A percentile compares a stretch with the other conserved stretches of the same genome.
phyloP scores from a whole-genome alignment of 805 yeast species.

The Saitoella complicata region DNA sequence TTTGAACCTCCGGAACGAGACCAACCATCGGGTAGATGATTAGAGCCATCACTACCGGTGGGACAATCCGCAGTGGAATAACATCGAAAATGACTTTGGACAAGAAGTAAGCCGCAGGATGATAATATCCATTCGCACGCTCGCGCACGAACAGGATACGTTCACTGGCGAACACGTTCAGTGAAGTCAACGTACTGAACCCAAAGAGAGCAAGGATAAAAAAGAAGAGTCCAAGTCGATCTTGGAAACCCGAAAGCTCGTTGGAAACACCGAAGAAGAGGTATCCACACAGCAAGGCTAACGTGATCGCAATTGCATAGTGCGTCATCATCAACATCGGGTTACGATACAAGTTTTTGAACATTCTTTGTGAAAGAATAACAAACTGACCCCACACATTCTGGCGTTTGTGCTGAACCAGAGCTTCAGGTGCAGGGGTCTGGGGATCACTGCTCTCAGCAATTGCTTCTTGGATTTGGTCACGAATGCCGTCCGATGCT shows the following conservation, averaged over 20 bases:
- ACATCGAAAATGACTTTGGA: slow-evolving; percentile 84
- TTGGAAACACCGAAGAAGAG: slow-evolving; percentile 68
- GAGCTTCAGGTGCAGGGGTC: neutral
- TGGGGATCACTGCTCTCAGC: neutral
- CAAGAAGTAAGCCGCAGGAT: slow-evolving; percentile 67
- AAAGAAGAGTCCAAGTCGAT: slow-evolving; percentile 83
- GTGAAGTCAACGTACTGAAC: slow-evolving; percentile 79
- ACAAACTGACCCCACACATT: slow-evolving; percentile 44
- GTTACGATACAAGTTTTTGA: slow-evolving; percentile 82
- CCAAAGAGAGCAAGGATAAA: slow-evolving; percentile 85
- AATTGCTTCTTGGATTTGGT: neutral
- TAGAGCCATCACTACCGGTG: slow-evolving; percentile 66
- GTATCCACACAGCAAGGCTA: slow-evolving; percentile 74
- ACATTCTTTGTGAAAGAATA: slow-evolving; percentile 72
- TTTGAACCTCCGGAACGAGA: slow-evolving; percentile 40
- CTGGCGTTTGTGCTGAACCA: slow-evolving; percentile 31
- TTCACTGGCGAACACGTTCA: slow-evolving; percentile 77
- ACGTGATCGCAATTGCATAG: slow-evolving; percentile 54
- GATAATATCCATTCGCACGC: slow-evolving; percentile 85
- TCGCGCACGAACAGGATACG: slow-evolving; percentile 82
- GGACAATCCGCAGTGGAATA: slow-evolving; percentile 81
- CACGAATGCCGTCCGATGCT: neutral
- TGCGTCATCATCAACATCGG: slow-evolving; percentile 80
- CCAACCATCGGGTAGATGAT: slow-evolving; percentile 87
- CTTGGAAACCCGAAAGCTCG: slow-evolving; percentile 93